Evolutionary conservation across 1,284 basidiomycete species (phyloP).

Genomic region (Ceratobasidium papillatum): DNA sequence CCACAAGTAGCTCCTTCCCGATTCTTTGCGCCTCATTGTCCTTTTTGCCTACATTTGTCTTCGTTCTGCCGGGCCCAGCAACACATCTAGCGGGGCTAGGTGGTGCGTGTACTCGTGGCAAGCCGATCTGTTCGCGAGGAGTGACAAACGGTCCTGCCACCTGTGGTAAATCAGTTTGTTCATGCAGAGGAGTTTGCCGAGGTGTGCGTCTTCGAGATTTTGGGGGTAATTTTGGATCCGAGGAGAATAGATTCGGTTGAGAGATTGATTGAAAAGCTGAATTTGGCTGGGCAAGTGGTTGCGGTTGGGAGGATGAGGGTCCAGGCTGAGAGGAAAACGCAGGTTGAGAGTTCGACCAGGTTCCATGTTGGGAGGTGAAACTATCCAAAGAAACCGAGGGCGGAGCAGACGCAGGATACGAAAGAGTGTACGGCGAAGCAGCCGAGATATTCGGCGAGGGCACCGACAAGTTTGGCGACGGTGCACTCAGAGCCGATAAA

Average conservation of each 20-base stretch:
- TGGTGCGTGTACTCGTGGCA: not conserved
- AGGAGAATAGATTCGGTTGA: slow-evolving; percentile 9
- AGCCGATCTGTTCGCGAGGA: slow-evolving; percentile 16
- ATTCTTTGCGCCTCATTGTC: not conserved
- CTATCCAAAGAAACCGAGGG: not conserved
- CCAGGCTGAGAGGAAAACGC: not conserved
- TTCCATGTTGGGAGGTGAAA: not conserved
- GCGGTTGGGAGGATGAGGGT: not conserved
- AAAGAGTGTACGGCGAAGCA: slow-evolving; percentile 17
- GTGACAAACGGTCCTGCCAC: slow-evolving; percentile 8
- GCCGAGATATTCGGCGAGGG: slow-evolving; percentile 16
- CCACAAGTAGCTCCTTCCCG: not conserved
- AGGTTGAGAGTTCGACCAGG: not conserved
- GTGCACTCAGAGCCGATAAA: not conserved
- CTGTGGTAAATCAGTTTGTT: slow-evolving; percentile 8
- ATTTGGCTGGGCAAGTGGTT: not conserved
- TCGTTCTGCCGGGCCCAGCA: not conserved
- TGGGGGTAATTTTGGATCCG: not conserved
- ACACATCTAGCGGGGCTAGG: not conserved
- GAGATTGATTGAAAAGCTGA: not conserved
- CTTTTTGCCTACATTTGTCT: not conserved
- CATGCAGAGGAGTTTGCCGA: not conserved
- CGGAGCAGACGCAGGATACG: slow-evolving; percentile 3
- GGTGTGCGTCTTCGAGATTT: not conserved
- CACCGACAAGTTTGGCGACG: not conserved